These are phyloP conservation scores for Bipolaris victoriae DNA, from an alignment of 2,329 filamentous ascomycete species.

Conservation along the genomic window DNA sequence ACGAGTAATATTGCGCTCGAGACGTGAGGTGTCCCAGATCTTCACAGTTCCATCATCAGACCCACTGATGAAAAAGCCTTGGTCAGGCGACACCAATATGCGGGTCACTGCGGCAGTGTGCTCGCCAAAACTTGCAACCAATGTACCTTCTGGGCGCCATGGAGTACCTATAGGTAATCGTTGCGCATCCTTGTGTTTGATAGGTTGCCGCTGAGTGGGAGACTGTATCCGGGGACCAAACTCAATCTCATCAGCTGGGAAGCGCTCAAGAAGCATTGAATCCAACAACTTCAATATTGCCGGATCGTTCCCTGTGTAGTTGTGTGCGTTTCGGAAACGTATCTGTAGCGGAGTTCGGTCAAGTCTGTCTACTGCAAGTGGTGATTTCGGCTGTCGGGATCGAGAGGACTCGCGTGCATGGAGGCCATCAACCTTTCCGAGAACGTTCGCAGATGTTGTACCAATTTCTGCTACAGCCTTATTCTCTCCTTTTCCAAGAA, in stretches of 20 bases:
- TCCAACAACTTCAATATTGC: conserved; percentile 72
- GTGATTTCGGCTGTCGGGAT: conserved; percentile 37
- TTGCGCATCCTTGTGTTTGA: conserved; percentile 61
- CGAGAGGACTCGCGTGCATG: conserved; percentile 42
- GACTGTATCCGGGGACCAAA: conserved; percentile 82
- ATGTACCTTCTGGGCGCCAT: conserved; percentile 83
- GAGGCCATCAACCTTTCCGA: conserved; percentile 67
- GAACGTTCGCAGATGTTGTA: conserved; percentile 67
- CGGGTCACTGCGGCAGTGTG: conserved; percentile 83
- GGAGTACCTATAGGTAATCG: conserved; percentile 58
- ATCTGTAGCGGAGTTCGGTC: conserved; percentile 44
- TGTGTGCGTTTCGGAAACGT: conserved; percentile 71
- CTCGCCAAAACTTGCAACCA: conserved; percentile 88
- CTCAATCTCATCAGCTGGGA: conserved; percentile 65
- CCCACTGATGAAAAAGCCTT: conserved; percentile 91
- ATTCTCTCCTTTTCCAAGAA: conserved; percentile 64
- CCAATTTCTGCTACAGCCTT: conserved; percentile 70
- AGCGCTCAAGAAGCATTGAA: conserved; percentile 76
- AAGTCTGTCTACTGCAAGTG: conserved; percentile 41
- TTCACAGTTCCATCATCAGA: conserved; percentile 91
- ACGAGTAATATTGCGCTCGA: conserved; percentile 90
- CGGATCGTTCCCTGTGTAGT: conserved; percentile 79
- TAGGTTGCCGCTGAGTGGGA: conserved; percentile 61
- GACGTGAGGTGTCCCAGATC: conserved; percentile 87
- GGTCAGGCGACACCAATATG: conserved; percentile 83